Base-by-base conservation (phyloP, 2,329 filamentous ascomycete genomes). In the Aspergillus sp. region DNA sequence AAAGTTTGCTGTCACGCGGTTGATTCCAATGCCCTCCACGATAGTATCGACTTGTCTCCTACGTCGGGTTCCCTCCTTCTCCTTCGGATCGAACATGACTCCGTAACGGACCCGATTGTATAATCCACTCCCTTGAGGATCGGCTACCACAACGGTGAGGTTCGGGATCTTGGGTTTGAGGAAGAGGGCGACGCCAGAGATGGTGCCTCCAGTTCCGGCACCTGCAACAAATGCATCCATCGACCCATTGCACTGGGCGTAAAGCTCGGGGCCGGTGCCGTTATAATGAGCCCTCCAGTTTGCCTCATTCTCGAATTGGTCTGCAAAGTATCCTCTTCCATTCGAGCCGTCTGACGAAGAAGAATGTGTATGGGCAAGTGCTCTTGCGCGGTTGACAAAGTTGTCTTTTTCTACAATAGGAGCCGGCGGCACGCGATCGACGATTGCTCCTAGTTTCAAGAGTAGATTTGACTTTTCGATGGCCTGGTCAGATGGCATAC, bases 11-110 rank as follows among this genome's bases (percentile, higher is more conserved):
- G 95, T 99, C n/a, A 97, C 84, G 2, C 95, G 89, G 74, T 97
- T 99, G 76, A 98, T 91, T 1, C 95, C 95, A 66, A 99, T 92
- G 1, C 95, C 95, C 79, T 99, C 96, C 30, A 99, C 92, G 66
- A 99, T 92, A 4, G 90, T 93, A 80, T 99, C 96, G 56, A 99
- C 92, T 78, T 99, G 96, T 70, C 91, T 89, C 62, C 95, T 84
- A 53, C 96, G 85, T 15, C 95, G 84, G 13, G 94, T 98, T 4
- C 95, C 95, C 82, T 99, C 95, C 66, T 85, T 87, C 79, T 99
- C 95, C 31, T 91, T 96, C 0, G 85, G 72, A 62, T 93, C 91
- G 79, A 97, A 99, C 92, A 99, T 97, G 64, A 99, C 95, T 5
- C 94, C 95, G 76, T 95, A 91, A 69, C 90, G 90, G 67, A 99